Conservation (phyloP, 139 green algal genomes). For the Edaphochlamys debaryana region DNA sequence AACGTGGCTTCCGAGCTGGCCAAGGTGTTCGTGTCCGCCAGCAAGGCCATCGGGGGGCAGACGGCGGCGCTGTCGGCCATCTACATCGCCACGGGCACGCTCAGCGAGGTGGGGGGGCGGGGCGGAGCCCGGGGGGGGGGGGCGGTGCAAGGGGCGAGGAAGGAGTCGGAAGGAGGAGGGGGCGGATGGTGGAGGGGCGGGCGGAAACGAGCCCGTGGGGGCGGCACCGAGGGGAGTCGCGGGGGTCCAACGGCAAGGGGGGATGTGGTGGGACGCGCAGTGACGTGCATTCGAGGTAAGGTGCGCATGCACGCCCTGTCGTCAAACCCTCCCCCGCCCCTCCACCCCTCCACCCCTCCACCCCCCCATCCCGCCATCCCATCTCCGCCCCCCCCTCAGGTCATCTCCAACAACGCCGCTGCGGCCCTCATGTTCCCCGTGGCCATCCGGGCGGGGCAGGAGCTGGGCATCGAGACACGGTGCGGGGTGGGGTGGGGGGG, state of each 20-base stretch:
- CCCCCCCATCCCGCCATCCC: no score
- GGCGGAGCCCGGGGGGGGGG: neutral
- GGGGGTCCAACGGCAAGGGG: no score
- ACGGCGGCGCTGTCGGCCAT: slow-evolving; percentile 32
- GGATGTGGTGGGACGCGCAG: no score
- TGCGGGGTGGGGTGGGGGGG: no score
- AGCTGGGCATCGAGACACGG: slow-evolving; percentile 38
- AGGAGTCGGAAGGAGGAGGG: no score
- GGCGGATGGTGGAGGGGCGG: no score
- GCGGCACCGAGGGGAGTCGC: no score
- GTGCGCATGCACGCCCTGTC: no score
- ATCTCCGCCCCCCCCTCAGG: neutral
- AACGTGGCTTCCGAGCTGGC: neutral
- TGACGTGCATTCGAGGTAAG: no score
- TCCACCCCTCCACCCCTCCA: no score
- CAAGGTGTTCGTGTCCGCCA: slow-evolving; percentile 19
- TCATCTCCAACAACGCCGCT: slow-evolving; percentile 69
- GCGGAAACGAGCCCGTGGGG: no score
- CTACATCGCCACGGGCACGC: slow-evolving; percentile 69
- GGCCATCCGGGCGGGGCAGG: slow-evolving; percentile 24
- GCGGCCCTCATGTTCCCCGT: slow-evolving; percentile 55
- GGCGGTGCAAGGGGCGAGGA: neutral
- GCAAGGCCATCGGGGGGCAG: neutral
- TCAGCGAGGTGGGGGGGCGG: slow-evolving; percentile 70
- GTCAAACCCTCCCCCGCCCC: no score